Conservation (phyloP, 176 grass and related monocot species). For the Themeda triandra region DNA sequence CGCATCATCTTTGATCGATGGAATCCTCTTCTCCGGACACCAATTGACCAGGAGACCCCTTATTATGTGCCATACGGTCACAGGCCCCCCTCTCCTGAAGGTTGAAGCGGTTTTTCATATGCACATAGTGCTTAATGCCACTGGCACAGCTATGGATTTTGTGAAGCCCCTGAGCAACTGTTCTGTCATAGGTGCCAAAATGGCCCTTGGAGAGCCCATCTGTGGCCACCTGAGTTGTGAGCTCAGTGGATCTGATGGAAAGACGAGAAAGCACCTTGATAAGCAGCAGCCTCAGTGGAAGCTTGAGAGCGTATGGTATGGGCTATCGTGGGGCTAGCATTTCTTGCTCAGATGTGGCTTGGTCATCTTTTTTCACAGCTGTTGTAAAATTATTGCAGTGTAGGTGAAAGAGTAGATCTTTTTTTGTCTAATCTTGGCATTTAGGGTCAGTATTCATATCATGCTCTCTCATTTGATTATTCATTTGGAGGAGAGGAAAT, state of each 20-base stretch:
- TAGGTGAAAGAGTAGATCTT: constrained; percentile 54
- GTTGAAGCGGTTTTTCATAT: constrained; percentile 33
- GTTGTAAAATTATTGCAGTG: constrained; percentile 44
- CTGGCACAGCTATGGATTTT: constrained; percentile 21
- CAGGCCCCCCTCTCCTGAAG: constrained; percentile 41
- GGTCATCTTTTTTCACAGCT: constrained; percentile 29
- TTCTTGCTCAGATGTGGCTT: constrained; percentile 23
- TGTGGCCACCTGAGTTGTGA: constrained; percentile 10
- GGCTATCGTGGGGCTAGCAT: constrained; percentile 5
- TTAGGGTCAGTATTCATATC: constrained; percentile 47
- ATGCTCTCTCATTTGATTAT: constrained; percentile 61
- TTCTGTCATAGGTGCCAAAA: constrained; percentile 22
- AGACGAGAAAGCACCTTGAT: constrained; percentile 2
- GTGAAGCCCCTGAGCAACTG: constrained; percentile 26
- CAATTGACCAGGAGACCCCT: constrained; percentile 48
- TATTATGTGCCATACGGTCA: constrained; percentile 36
- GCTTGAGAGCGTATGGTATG: background rate
- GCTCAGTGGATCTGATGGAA: constrained; percentile 31
- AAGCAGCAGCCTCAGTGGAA: constrained; percentile 16
- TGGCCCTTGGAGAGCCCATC: constrained; percentile 22
- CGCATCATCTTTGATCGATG: constrained; percentile 93
- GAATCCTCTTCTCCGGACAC: constrained; percentile 59
- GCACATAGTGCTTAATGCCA: constrained; percentile 27
- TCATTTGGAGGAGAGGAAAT: constrained; percentile 51
- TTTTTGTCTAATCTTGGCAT: constrained; percentile 51